Base-by-base conservation (phyloP, 257 asterid species). In the Nicotiana benthamiana region DNA sequence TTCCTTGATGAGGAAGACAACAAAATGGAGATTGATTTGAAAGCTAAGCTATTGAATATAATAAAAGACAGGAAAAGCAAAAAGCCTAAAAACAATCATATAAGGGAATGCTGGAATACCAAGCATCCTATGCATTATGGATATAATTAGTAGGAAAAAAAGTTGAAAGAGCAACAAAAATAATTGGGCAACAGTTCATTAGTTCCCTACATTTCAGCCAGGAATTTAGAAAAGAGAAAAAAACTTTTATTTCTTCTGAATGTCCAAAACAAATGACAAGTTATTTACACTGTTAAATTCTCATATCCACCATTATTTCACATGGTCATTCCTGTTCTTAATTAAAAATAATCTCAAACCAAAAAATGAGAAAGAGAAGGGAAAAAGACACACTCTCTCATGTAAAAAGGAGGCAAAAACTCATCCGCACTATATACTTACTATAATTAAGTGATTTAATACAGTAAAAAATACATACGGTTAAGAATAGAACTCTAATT, bases 111-210 rank as follows among this genome's bases (percentile, higher is more conserved):
- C 61, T 87, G 86, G 79, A 86, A 85, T 89, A 79, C 61, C 27
- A 86, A 83, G 96, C 90, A 92, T 91, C 95, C 90, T 80, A 88
- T 83, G 93, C 86, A 83, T 79, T 74, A 66, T 72, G 53, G 65
- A 65, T 28, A 43, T 24, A 54, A 80, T 43, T 43, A 74, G 61
- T 36, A 74, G 8, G 18, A 24, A 57, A 72, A 72, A 68, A 65
- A 57, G 43, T 26, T 28, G 26, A 22, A 52, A 36, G 36, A 63
- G 75, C 64, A 24, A 48, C 26, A 15, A 48, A 74, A 74, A 74
- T 74, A 61, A 74, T 48, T 48, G 26, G 24, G 4, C 43, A 43
- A 48, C 61, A 74, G 40, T 48, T 74, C 26, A 15, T 70, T 43
- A 70, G 8, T 70, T 43, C 59, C 77, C 57, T 43, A 70, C 17